Evolutionary conservation across 2,329 filamentous ascomycete species (phyloP).

Genomic region (Fusarium agapanthi): DNA sequence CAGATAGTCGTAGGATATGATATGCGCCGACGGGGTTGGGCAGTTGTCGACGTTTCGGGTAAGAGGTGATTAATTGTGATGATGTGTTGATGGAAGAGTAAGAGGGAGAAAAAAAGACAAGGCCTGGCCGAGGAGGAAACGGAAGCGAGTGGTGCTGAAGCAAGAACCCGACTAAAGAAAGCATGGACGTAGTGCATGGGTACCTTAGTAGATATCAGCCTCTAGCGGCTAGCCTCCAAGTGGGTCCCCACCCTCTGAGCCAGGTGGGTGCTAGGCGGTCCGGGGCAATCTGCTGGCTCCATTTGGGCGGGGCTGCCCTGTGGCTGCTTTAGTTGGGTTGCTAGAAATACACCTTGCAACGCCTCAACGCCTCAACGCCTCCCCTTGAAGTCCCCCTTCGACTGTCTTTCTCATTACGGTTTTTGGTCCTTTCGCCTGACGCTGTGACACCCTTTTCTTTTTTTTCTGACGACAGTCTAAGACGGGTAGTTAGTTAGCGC

Average conservation of each 20-base stretch:
- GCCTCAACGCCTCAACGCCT: neutral
- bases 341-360: neutral
- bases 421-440: constrained; percentile 3
- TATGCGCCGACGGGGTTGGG: constrained; percentile 7
- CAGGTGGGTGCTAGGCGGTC: neutral
- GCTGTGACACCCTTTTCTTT: constrained; percentile 6
- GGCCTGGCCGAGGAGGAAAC: constrained; percentile 38
- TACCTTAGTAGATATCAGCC: constrained; percentile 8
- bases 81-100: constrained; percentile 43
- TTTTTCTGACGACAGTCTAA: neutral
- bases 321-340: neutral
- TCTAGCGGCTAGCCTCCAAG: neutral
- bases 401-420: neutral
- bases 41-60: constrained; percentile 27
- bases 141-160: constrained; percentile 32
- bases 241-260: neutral
- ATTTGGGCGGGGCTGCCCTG: neutral
- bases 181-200: constrained; percentile 16
- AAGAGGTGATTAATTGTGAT: constrained; percentile 28
- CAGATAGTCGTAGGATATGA: neutral
- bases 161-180: constrained; percentile 20
- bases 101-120: constrained; percentile 42
- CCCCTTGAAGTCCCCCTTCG: neutral
- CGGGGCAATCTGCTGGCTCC: constrained; percentile 1
- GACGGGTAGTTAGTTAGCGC: constrained; percentile 1